A percentile compares a stretch with the other conserved stretches of the same genome.
Evolutionary conservation across 2,329 filamentous ascomycete genomes (phyloP).

Genomic region (Trematosphaeria pertusa): DNA sequence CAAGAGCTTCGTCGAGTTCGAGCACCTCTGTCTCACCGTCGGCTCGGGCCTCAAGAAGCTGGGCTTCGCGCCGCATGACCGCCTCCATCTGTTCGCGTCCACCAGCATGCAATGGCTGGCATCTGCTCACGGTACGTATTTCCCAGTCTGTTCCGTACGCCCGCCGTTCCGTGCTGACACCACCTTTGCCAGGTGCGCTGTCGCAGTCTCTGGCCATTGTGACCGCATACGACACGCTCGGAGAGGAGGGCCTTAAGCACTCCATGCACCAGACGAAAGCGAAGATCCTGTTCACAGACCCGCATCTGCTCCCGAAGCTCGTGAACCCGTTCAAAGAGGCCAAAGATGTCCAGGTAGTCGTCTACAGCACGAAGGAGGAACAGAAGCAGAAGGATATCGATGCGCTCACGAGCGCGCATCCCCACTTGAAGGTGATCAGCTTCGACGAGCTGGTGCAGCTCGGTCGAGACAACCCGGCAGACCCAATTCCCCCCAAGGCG

Average conservation of each 20-base stretch:
- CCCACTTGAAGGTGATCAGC: slow-evolving; percentile 61
- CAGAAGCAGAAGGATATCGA: slow-evolving; percentile 61
- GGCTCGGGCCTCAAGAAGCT: slow-evolving; percentile 78
- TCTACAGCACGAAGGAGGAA: slow-evolving; percentile 65
- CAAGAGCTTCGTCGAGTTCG: slow-evolving; percentile 80
- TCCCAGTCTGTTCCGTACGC: not conserved
- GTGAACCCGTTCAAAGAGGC: slow-evolving; percentile 62
- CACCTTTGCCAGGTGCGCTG: slow-evolving; percentile 67
- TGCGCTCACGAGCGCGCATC: slow-evolving; percentile 60
- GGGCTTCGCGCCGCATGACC: slow-evolving; percentile 71
- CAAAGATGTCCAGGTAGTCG: slow-evolving; percentile 63
- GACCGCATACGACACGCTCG: slow-evolving; percentile 93
- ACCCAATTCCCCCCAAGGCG: slow-evolving; percentile 73
- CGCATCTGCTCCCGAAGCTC: slow-evolving; percentile 68
- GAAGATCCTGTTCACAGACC: slow-evolving; percentile 85
- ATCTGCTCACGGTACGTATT: slow-evolving; percentile 70
- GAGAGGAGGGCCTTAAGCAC: slow-evolving; percentile 82
- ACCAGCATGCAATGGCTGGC: slow-evolving; percentile 84
- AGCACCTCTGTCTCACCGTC: slow-evolving; percentile 70
- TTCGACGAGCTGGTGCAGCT: slow-evolving; percentile 63
- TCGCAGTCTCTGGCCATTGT: slow-evolving; percentile 92
- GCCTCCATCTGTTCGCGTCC: slow-evolving; percentile 82
- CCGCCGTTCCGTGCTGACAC: slow-evolving; percentile 18
- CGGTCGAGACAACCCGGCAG: slow-evolving; percentile 70
- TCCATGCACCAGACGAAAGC: slow-evolving; percentile 83